Evolutionary conservation across 208 protist genomes (phyloP), one percentile per base, ranked within the genome.

Genomic region (Acanthamoeba royreba): DNA sequence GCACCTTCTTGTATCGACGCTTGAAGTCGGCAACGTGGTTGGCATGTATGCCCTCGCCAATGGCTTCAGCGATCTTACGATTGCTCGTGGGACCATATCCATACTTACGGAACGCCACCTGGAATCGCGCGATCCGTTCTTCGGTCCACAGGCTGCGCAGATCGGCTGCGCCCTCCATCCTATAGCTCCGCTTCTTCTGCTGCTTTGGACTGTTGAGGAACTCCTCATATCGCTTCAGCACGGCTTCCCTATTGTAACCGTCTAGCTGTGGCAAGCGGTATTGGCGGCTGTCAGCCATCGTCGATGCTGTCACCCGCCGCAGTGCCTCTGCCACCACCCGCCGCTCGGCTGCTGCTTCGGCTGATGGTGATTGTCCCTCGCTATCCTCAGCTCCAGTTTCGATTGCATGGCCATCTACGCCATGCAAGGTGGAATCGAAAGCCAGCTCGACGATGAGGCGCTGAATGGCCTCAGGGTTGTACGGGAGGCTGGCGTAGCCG

Each of bases 11-110:
- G 81, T 89, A 89, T 7, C 38, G 43, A 5, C 38, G 47, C 81
- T 89, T 89, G 33, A 89, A 89, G 81, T 89, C n/a, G 46, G 81
- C 43, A 5, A 89, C 81, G 49, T 89, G 81, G 52, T 89, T 89
- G 81, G 81, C 33, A 35, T 89, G 81, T 8, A 63, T 45, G 38
- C 38, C 38, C 33, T 63, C 81, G 1, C 81, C 81, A 22, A 89
- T 63, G 19, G n/a, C 28, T 19, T 53, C 52, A 19, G 81, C 81
- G 49, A 89, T 89, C 81, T 89, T 89, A 3, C 81, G 42, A 35
- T 89, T 89, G 33, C 25, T 46, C 43, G 81, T 89, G 19, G 81
- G 81, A n/a, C 81, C 38, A 35, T 89, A 53, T 11, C 81, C 81
- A 33, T 89, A 89, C 81, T 63, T 53, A 19, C 28, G 28, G 49